phyloP scores from a whole-genome alignment of 192 early-diverging fungal genomes.

The Podila clonocystis region DNA sequence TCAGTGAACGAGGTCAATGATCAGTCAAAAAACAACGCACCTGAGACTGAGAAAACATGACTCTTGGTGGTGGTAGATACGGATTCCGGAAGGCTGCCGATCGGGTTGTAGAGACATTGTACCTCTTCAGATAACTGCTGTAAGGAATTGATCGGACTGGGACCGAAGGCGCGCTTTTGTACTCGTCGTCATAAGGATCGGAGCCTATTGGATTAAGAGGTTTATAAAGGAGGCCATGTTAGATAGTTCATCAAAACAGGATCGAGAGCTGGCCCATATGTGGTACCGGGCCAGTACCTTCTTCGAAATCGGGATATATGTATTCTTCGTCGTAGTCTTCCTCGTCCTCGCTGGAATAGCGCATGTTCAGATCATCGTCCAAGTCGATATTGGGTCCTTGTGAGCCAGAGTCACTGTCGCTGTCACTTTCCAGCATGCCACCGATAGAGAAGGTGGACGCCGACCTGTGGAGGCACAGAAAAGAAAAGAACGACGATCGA shows the following conservation, averaged over 20 bases:
- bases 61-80: constrained; percentile 60
- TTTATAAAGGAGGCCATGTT: background rate
- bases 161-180: constrained; percentile 16
- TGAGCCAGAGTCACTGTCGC: constrained; percentile 25
- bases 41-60: constrained; percentile 50
- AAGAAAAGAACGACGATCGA: background rate
- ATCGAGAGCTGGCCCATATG: background rate
- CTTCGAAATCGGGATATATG: constrained; percentile 8
- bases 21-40: constrained; percentile 17
- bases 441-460: constrained; percentile 35
- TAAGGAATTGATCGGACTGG: constrained; percentile 65
- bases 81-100: constrained; percentile 35
- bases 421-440: constrained; percentile 13
- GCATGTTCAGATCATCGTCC: constrained; percentile 42
- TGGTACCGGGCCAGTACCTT: constrained; percentile 1
- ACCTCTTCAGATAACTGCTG: constrained; percentile 64
- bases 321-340: constrained; percentile 13
- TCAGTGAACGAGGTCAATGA: too few relatives aligned
- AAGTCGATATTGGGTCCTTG: constrained; percentile 23
- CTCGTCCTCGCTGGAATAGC: constrained; percentile 29
- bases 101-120: constrained; percentile 39
- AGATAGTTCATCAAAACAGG: background rate
- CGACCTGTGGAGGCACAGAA: constrained; percentile 8
- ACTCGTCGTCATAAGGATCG: constrained; percentile 14
- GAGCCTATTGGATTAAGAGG: constrained; percentile 1